phyloP scores from a whole-genome alignment of 768 basidiomycete species.

The Sistotremastrum niveocremeum region DNA sequence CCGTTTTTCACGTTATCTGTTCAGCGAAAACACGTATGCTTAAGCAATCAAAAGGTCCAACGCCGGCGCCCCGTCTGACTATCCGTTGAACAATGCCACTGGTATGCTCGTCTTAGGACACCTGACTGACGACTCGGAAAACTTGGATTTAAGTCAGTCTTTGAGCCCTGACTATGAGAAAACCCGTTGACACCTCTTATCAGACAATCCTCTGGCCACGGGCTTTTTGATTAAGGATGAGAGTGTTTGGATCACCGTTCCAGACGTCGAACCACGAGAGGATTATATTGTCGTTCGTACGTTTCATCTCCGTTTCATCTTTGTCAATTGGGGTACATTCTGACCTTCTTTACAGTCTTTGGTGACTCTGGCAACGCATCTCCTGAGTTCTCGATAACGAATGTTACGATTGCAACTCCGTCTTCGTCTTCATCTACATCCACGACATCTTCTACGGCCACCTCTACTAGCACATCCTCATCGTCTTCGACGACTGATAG shows the following conservation, averaged over 20 bases:
- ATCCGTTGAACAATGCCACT: too few species aligned
- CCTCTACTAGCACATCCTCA: background rate
- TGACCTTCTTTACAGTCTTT: constrained; percentile 15
- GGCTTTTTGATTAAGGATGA: constrained; percentile 19
- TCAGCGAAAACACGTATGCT: too few species aligned
- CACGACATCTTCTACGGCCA: background rate
- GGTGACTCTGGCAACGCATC: constrained; percentile 30
- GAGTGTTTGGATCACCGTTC: constrained; percentile 21
- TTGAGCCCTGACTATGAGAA: too few species aligned
- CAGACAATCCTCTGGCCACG: constrained; percentile 23
- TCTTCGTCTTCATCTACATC: background rate
- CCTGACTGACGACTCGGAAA: too few species aligned
- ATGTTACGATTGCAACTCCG: constrained; percentile 2
- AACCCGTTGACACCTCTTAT: background rate
- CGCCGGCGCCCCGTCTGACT: too few species aligned
- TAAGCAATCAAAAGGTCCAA: too few species aligned
- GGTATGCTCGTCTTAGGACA: too few species aligned
- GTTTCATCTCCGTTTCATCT: constrained; percentile 7
- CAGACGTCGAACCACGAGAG: constrained; percentile 17
- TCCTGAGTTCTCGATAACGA: constrained; percentile 24
- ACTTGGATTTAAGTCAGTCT: too few species aligned
- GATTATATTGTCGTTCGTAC: constrained; percentile 25
- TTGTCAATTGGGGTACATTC: background rate
- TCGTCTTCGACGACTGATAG: background rate
- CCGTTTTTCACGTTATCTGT: too few species aligned